Percentiles rank a stretch among this genome's conserved stretches.
These are phyloP conservation scores for Didymella sp. DNA, from an alignment of 2,329 filamentous ascomycete genomes.

Conservation along the genomic window DNA sequence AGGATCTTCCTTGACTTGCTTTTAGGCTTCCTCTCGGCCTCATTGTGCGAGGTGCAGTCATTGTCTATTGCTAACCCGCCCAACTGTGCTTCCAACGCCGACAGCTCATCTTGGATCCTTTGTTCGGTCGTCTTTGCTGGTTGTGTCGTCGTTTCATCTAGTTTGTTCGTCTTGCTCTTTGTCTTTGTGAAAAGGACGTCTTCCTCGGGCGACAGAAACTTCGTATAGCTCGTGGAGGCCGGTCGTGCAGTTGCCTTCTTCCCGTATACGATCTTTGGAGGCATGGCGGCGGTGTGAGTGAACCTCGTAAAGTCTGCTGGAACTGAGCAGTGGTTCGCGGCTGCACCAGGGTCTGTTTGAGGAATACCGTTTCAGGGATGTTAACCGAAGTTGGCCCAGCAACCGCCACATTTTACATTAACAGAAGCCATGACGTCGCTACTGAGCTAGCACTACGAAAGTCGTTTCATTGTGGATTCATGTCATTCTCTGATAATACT, in stretches of 20 bases:
- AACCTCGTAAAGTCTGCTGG: constrained; percentile 4
- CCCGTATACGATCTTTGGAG: constrained; percentile 35
- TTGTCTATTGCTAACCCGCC: constrained; percentile 4
- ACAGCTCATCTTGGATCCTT: constrained; percentile 12
- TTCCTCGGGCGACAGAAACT: constrained; percentile 40
- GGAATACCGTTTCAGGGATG: constrained; percentile 16
- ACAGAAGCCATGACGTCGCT: constrained; percentile 13
- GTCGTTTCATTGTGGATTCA: neutral
- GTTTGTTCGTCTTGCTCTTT: constrained; percentile 2
- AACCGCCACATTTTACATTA: constrained; percentile 1
- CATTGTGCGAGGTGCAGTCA: neutral
- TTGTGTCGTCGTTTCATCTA: constrained; percentile 1
- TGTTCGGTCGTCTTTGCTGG: constrained; percentile 6
- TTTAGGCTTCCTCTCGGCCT: neutral
- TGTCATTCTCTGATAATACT: neutral
- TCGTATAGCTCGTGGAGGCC: constrained; percentile 25
- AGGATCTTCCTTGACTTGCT: constrained; percentile 17
- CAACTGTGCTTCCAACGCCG: constrained; percentile 12
- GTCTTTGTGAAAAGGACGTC: constrained; percentile 19
- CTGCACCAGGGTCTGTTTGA: constrained; percentile 21
- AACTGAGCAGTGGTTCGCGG: neutral
- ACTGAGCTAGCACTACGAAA: neutral
- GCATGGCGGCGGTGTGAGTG: constrained; percentile 26
- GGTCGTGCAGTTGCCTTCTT: constrained; percentile 20
- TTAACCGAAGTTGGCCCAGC: constrained; percentile 19